Base-by-base conservation (phyloP, 148 eudicot species). In the Fagopyrum homotropicum region DNA sequence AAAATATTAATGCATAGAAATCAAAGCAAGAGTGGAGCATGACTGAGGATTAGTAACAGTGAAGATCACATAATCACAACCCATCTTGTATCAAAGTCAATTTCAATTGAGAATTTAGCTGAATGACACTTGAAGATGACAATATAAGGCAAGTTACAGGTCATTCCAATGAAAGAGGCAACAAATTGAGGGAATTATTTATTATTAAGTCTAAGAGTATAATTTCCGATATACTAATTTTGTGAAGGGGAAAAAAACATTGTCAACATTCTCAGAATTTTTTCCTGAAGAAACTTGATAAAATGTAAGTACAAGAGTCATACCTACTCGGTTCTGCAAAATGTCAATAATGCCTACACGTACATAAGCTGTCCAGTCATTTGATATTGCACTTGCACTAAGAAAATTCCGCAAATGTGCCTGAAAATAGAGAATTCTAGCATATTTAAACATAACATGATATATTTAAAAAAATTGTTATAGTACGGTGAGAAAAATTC, bases 321-420 rank as follows among this genome's bases (percentile, higher is more conserved):
- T 87, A 93, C 98, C 92, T 68, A 89, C 93, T 46, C 98, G 93
- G 75, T 87, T 91, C 72, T 91, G 95, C 75, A 91, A 81, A 76
- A 94, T 81, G 61, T 89, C 96, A 78, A 94, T 80, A 59, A 94
- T 78, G 72, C 98, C 98, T 50, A 84, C 82, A 74, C 89, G 89
- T 45, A 90, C 64, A 80, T 82, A 87, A 71, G 78, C 81, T 45
- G 88, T 68, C 98, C 98, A 94, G 57, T 60, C 83, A 47, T 79
- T 68, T 47, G 76, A 72, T 85, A 82, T 72, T 74, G 82, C 75
- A 45, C 76, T 72, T 74, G 82, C 75, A 45, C 76, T 78, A 35
- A 91, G 85, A 78, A 78, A 81, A 61, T 79, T 79, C 76, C 60
- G 83, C 82, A 91, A 61, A 45, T 87, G 84, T 72, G 79, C 88